These are phyloP conservation scores for Arctostaphylos glauca DNA, from an alignment of 148 eudicot species.

Conservation along the genomic window DNA sequence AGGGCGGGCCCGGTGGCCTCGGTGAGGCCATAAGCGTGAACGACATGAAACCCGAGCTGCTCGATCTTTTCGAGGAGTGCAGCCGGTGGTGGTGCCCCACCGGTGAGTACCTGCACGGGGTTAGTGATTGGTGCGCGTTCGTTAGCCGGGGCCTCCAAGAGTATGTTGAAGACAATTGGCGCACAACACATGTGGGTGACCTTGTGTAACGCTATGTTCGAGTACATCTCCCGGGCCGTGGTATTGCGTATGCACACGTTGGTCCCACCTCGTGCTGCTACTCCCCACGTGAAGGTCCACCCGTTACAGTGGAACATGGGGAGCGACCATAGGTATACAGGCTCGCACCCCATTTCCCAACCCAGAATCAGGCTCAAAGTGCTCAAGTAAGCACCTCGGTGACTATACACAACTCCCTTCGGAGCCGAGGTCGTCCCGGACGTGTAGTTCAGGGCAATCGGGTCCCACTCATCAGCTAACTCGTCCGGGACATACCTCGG, in stretches of 20 bases:
- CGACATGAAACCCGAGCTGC: slow-evolving; percentile 63
- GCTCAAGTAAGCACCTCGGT: slow-evolving; percentile 80
- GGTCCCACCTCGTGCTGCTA: slow-evolving; percentile 93
- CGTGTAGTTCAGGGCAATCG: slow-evolving; percentile 76
- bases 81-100: slow-evolving; percentile 89
- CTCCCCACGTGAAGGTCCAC: slow-evolving; percentile 97
- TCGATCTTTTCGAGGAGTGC: slow-evolving; percentile 50
- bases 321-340: slow-evolving; percentile 82
- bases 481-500: slow-evolving; percentile 30
- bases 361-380: slow-evolving; percentile 66
- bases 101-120: slow-evolving; percentile 66
- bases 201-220: slow-evolving; percentile 42
- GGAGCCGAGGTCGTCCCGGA: slow-evolving; percentile 88
- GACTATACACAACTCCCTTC: slow-evolving; percentile 87
- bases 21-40: slow-evolving; percentile 86
- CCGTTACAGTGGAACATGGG: slow-evolving; percentile 99
- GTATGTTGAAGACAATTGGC: slow-evolving; percentile 65
- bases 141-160: slow-evolving; percentile 46
- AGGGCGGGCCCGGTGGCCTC: slow-evolving; percentile 91
- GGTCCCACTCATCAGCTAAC: slow-evolving; percentile 70
- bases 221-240: slow-evolving; percentile 57
- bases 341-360: slow-evolving; percentile 79
- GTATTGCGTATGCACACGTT: slow-evolving; percentile 81
- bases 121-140: slow-evolving; percentile 27
- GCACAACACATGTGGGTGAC: slow-evolving; percentile 97